Evolutionary conservation across 257 asterid species (phyloP), one percentile per base, ranked within the genome.

Genomic region (Solanum ossicruentum): DNA sequence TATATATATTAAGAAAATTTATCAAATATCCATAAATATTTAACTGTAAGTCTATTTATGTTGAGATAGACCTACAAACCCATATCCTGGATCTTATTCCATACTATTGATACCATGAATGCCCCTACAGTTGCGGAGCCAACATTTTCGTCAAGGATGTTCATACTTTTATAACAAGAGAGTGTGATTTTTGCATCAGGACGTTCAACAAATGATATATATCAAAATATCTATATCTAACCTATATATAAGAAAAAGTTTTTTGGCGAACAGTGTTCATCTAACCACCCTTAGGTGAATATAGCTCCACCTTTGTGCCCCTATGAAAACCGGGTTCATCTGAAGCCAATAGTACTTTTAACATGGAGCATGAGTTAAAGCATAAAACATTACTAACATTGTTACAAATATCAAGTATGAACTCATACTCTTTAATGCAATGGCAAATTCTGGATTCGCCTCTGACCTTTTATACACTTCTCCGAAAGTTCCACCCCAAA

Each of bases 401-500:
- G 13, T 12, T 5, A 9, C 26, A 58, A n/a, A 58, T 10, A n/a
- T 10, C 8, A 60, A 60, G 67, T 58, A 2, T 58, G 28, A 58
- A 58, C 28, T 58, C 66, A 58, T 58, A 18, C 18, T 56, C 12
- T 56, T 56, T 56, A 18, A 56, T 57, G 63, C n/a, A 20, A n/a
- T 60, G 10, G 15, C 67, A 60, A 60, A 60, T 60, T 60, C 3
- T n/a, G 32, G 8, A 60, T 60, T n/a, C 15, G 16, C 5, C 15
- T 60, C 32, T 60, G 32, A 60, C 93, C 93, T 88, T 84, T 85
- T 91, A 80, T 91, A 91, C 47, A 89, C 88, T 73, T 91, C 93
- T 0, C 93, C 92, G 84, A 89, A 91, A 12, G 91, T 89, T 13
- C 91, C 93, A 21, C 91, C 93, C 93, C 93, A 89, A n/a, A 91